Evolutionary conservation across 805 yeast genomes (phyloP).

Genomic region (Candida boleticola): DNA sequence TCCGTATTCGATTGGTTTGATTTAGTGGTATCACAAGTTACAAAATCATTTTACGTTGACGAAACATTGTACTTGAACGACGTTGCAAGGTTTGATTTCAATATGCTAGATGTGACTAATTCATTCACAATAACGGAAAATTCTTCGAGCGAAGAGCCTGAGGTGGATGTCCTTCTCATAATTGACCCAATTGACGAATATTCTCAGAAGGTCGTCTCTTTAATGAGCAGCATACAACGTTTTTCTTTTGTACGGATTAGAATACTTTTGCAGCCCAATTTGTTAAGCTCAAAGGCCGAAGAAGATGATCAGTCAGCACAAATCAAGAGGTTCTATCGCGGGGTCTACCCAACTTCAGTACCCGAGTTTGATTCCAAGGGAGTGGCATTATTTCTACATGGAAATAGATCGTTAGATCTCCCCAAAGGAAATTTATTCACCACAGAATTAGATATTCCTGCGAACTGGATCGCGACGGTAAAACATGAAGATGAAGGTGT

Average conservation of each 20-base stretch:
- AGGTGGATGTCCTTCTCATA: constrained; percentile 56
- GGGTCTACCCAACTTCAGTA: constrained; percentile 34
- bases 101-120: constrained; percentile 26
- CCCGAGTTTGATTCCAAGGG: constrained; percentile 31
- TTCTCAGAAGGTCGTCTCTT: constrained; percentile 60
- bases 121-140: constrained; percentile 22
- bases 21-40: constrained; percentile 38
- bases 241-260: constrained; percentile 52
- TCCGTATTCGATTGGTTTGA: constrained; percentile 48
- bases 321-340: constrained; percentile 59
- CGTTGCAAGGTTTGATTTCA: constrained; percentile 48
- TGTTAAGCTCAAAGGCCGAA: constrained; percentile 24
- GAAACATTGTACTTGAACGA: constrained; percentile 40
- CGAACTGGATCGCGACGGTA: constrained; percentile 65
- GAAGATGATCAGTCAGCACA: constrained; percentile 32
- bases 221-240: constrained; percentile 38
- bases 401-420: constrained; percentile 41
- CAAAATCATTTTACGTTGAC: constrained; percentile 43
- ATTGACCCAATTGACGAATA: constrained; percentile 72
- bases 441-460: constrained; percentile 57
- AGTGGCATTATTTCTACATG: constrained; percentile 14
- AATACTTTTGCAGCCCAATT: constrained; percentile 58
- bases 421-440: constrained; percentile 53
- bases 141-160: constrained; percentile 9
- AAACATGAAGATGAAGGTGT: constrained; percentile 34